Base-by-base conservation (phyloP, 129 eudicot species). In the Arctium minus region DNA sequence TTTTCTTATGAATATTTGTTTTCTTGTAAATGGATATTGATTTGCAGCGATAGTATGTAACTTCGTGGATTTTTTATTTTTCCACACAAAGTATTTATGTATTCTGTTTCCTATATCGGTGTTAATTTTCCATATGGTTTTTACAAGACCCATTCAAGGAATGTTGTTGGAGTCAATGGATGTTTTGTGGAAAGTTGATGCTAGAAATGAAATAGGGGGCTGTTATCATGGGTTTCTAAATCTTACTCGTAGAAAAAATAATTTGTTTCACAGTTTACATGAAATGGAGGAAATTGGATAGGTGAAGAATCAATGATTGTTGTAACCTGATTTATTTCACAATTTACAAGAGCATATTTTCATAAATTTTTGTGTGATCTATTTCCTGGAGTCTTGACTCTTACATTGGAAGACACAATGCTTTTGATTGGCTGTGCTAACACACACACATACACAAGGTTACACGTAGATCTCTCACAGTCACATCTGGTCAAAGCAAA, bases 351-450 rank as follows among this genome's bases (percentile, higher is more conserved):
- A 75, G 69, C 39, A 75, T 75, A 48, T 72, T 27, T 72, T 8
- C 13, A 31, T 72, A 15, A 13, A 33, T 11, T 72, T 71, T 81
- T 15, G 40, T 73, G 69, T 44, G 53, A 64, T 82, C 6, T 82
- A 70, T 75, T 82, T 65, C 35, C 44, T 40, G 74, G 56, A 81
- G 65, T 74, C 36, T 73, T 17, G 65, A 53, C 65, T 53, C 27
- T 60, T 60, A 60, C 29, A 67, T 67, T 67, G 33, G 35, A 67
- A 36, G 31, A 37, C 76, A 72, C 31, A 72, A 36, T 30, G 39
- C 30, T 60, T 60, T 60, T 17, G 29, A 60, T 60, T 60, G 6
- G 8, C 68, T 60, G 68, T 60, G 8, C 40, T 27, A 31, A 30
- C 40, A n/a, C 33, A 67, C 71, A 67, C 71, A 27, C 3, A 65